phyloP scores from a whole-genome alignment of 805 yeast genomes.

The Starmerella apis region DNA sequence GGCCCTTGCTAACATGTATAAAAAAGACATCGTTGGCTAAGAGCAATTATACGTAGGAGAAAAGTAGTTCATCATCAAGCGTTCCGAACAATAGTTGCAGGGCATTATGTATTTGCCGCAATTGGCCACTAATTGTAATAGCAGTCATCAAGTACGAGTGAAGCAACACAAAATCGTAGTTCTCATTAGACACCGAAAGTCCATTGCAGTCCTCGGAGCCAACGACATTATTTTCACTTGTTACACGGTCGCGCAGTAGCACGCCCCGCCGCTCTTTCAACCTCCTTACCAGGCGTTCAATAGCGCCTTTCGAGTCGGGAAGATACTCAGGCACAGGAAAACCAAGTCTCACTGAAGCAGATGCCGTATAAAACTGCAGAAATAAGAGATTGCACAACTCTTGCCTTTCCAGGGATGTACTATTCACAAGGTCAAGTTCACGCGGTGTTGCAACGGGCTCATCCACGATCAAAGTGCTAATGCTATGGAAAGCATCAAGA shows the following conservation, averaged over 20 bases:
- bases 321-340: constrained; percentile 69
- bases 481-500: constrained; percentile 64
- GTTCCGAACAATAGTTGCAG: constrained; percentile 55
- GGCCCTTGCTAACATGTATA: background rate
- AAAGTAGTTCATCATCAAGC: constrained; percentile 47
- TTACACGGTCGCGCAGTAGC: constrained; percentile 28
- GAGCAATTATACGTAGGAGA: constrained; percentile 33
- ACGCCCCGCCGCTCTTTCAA: constrained; percentile 41
- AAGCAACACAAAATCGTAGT: constrained; percentile 66
- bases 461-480: constrained; percentile 56
- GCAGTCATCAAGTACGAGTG: constrained; percentile 69
- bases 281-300: constrained; percentile 56
- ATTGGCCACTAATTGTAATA: constrained; percentile 52
- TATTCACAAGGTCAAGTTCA: constrained; percentile 48
- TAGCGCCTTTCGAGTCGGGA: constrained; percentile 66
- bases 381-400: constrained; percentile 67
- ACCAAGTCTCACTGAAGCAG: constrained; percentile 64
- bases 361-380: constrained; percentile 50
- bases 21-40: background rate
- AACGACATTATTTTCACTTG: background rate
- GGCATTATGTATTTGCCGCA: constrained; percentile 45
- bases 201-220: background rate
- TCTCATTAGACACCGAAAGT: constrained; percentile 28
- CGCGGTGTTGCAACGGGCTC: constrained; percentile 44
- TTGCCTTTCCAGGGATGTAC: constrained; percentile 42